These are phyloP conservation scores for Penicillium cinerascens DNA, from an alignment of 495 filamentous ascomycete species.

Conservation along the genomic window DNA sequence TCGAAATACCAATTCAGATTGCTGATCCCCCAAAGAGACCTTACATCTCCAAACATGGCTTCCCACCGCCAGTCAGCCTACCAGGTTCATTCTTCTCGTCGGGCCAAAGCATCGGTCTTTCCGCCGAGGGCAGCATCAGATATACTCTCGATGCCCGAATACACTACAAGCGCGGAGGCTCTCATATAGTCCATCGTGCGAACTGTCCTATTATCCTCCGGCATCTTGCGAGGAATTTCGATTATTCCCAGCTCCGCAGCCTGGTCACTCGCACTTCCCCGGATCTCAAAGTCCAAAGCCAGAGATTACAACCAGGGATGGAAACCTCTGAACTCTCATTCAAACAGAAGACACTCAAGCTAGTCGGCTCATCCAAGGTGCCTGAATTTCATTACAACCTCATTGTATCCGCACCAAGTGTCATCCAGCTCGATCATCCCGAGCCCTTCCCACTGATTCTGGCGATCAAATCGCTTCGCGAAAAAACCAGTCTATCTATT, in stretches of 20 bases:
- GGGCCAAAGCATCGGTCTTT: background rate
- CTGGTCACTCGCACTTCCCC: too few species aligned
- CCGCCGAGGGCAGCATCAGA: background rate
- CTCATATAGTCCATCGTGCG: background rate
- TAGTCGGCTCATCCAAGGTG: conserved; percentile 14
- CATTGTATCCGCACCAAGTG: background rate
- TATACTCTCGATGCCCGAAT: conserved; percentile 8
- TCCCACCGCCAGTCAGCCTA: background rate
- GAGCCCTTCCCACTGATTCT: background rate
- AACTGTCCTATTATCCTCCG: conserved; percentile 3
- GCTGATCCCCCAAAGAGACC: background rate
- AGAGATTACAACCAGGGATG: conserved; percentile 12
- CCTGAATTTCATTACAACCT: conserved; percentile 3
- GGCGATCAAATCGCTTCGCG: background rate
- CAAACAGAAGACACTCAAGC: conserved; percentile 7
- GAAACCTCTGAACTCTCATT: conserved; percentile 4
- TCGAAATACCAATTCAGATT: background rate
- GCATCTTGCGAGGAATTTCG: background rate
- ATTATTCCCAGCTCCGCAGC: background rate
- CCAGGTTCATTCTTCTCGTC: background rate
- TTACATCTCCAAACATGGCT: background rate
- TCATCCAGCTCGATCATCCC: background rate
- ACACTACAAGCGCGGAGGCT: background rate
- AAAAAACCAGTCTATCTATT: too few species aligned
- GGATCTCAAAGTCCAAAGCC: conserved; percentile 2